Base-by-base conservation (phyloP, 768 basidiomycete species). In the Leccinum subtestaceum region DNA sequence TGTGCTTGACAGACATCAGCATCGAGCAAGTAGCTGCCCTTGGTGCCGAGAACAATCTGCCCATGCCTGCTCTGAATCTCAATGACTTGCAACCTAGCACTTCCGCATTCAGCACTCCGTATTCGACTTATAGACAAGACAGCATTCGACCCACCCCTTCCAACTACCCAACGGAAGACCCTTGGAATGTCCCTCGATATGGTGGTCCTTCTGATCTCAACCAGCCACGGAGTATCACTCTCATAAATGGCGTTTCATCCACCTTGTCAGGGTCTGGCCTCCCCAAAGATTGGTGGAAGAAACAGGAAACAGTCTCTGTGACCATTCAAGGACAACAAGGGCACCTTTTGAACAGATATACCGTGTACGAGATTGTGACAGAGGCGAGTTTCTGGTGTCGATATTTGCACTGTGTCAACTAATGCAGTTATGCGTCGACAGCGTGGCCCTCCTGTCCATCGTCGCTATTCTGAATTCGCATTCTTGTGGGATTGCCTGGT, bases 391-490 rank as follows among this genome's bases (percentile, higher is more conserved):
- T n/a, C 46, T 31, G 34, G 23, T 56, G 38, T 36, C 43, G 49
- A 50, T 50, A 25, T 15, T 49, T 66, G 53, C 25, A 46, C 2
- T 55, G 55, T 36, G 40, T 60, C 63, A 17, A 67, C 31, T 54
- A 51, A 63, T 52, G 21, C n/a, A 52, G 3, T 27, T 7, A 23
- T 60, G 60, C 64, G 19, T 50, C 64, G 57, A 68, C 65, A 93
- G 81, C 80, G 85, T 52, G 85, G 83, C 5, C 76, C 81, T 12
- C 77, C 91, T 13, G 91, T 98, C 21, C 79, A 85, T 29, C 79
- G 96, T 55, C 83, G 97, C 58, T 99, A 98, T 72, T 93, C 91
- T 7, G 97, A 99, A 71, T 99, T 98, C 71, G 82, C 82, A 10
- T 95, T 89, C 73, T 77, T 98, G 27, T 90, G 92, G 84, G 95